These are phyloP conservation scores for Picea sitchensis DNA, from an alignment of 75 land plant species.

Conservation along the genomic window DNA sequence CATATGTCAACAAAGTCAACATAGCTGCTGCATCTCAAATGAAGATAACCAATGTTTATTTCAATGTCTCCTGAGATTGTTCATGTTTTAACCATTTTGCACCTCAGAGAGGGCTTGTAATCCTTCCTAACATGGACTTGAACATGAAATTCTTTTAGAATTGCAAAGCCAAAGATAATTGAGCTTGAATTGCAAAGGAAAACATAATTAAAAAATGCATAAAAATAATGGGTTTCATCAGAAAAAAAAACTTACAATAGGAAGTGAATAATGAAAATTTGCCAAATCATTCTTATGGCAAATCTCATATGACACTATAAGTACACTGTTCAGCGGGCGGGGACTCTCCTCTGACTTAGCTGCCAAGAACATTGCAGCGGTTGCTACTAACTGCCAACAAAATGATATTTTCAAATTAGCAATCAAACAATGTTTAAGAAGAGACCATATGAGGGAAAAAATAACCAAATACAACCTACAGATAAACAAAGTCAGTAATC, in stretches of 20 bases:
- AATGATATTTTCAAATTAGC: neutral
- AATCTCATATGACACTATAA: constrained; percentile 55
- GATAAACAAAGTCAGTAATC: neutral
- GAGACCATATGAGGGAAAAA: neutral
- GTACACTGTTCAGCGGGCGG: constrained; percentile 47
- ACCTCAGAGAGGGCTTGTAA: neutral
- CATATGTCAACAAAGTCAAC: neutral
- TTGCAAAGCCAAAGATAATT: neutral
- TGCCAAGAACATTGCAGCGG: constrained; percentile 66
- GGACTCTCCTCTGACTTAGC: constrained; percentile 81
- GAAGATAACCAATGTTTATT: too few species aligned
- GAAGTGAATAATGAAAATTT: constrained; percentile 31
- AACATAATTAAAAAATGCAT: neutral
- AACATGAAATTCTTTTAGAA: neutral
- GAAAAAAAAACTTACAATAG: constrained; percentile 33
- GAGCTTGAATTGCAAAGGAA: neutral
- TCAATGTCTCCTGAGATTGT: neutral
- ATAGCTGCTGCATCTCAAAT: neutral
- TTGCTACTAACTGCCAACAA: constrained; percentile 61
- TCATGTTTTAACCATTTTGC: neutral
- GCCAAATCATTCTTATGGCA: constrained; percentile 47
- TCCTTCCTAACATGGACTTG: neutral
- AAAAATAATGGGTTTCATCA: neutral
- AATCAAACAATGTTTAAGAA: neutral
- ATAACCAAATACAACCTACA: neutral